Evolutionary conservation across 805 yeast species (phyloP), one percentile per base, ranked within the genome.

Genomic region (Ogataea pini): DNA sequence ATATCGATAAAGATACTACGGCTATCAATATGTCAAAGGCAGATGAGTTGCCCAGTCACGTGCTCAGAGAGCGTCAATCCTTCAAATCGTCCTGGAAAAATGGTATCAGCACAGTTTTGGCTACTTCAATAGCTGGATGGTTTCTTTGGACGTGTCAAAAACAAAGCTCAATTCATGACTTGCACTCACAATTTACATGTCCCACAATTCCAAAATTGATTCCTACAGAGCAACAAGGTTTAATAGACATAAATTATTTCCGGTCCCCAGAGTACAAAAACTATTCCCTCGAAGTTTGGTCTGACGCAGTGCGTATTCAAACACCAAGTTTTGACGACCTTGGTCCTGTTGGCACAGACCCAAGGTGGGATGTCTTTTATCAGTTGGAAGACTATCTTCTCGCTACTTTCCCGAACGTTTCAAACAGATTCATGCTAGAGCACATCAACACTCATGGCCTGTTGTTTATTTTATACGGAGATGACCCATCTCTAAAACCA

Each of bases 311-410:
- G 24, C 37, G 37, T 7, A 34, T 34, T 22, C 20, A 34, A 20
- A 34, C 37, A 3, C 37, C 37, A 8, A 34, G 37, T 19, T 34
- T 34, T 22, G 37, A 34, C 37, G 37, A 34, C 24, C 37, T 34
- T 20, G 37, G 37, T 7, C 37, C 37, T 13, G 37, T 34, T 4
- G 37, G 37, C 6, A 13, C 13, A 4, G 37, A 34, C 37, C 24
- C 37, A 19, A 17, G 37, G 17, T 34, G 37, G 37, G 37, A 34
- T 22, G 37, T 34, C 9, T 34, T 34, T 22, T 34, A 34, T n/a
- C 3, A 19, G n/a, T 10, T 34, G n/a, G 37, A 34, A 12, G n/a
- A 34, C 14, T 34, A 17, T n/a, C 24, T 34, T 5, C 7, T 18
- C 4, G 24, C 17, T 4, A 34, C 37, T 9, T 34, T 34, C n/a